A percentile compares a stretch with the other conserved stretches of the same genome.
Conservation (phyloP, 257 asterid species). For the Petunia axillaris region DNA sequence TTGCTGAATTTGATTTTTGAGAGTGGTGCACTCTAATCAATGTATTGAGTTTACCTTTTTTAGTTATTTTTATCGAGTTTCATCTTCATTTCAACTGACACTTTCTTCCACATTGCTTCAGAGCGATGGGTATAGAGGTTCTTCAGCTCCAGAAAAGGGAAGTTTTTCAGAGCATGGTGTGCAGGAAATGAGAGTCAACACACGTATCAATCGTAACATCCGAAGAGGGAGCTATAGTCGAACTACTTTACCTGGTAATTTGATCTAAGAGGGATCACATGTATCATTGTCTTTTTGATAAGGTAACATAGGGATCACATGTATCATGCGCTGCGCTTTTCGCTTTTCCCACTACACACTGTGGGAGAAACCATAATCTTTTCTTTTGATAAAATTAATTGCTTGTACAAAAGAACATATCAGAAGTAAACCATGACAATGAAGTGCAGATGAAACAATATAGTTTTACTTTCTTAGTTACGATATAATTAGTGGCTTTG, state of each 20-base stretch:
- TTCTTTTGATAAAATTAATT: constrained; percentile 2
- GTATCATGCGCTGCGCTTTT: too few relatives aligned
- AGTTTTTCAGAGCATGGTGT: constrained; percentile 20
- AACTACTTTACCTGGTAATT: constrained; percentile 63
- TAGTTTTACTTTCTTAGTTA: constrained; percentile 18
- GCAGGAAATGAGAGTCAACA: constrained; percentile 42
- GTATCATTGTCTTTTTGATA: too few relatives aligned
- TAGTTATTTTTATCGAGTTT: background rate
- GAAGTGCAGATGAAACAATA: background rate
- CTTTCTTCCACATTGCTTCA: constrained; percentile 41
- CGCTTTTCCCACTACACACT: too few relatives aligned
- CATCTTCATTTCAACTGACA: background rate
- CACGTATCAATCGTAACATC: constrained; percentile 53
- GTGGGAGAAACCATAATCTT: background rate
- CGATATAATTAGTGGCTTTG: background rate
- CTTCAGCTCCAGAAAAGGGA: constrained; percentile 52
- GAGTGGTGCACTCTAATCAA: background rate
- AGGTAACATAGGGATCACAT: too few relatives aligned
- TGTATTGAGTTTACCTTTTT: background rate
- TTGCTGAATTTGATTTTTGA: background rate
- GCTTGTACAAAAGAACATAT: background rate
- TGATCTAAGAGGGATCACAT: background rate
- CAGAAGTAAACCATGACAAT: background rate
- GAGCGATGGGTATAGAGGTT: constrained; percentile 50
- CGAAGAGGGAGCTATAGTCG: constrained; percentile 63